A percentile compares a stretch with the other conserved stretches of the same genome.
Evolutionary conservation across 176 grass and related monocot genomes (phyloP).

Genomic region (barley (Hordeum vulgare)): MorexV3_pseudomolecules_assembly NC_058519.1:524280349-524280848

Average conservation of each 20-base stretch:
- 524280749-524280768: conserved; percentile 50
- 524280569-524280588: conserved; percentile 60
- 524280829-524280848: conserved; percentile 36
- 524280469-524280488: background rate
- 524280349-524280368: conserved; percentile 46
- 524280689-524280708: background rate
- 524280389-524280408: conserved; percentile 10
- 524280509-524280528: conserved; percentile 66
- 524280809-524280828: conserved; percentile 31
- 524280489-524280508: conserved; percentile 18
- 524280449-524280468: background rate
- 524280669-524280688: conserved; percentile 60
- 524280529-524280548: conserved; percentile 73
- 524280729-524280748: conserved; percentile 24
- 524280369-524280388: background rate
- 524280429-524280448: background rate
- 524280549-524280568: conserved; percentile 53
- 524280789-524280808: conserved; percentile 8
- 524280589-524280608: conserved; percentile 60
- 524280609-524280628: conserved; percentile 47
- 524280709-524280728: background rate
- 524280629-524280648: conserved; percentile 57
- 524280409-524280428: conserved; percentile 9
- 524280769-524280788: conserved; percentile 29
- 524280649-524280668: conserved; percentile 59